phyloP scores from a whole-genome alignment of 2,329 filamentous ascomycete species.

The Diaporthe eres region DNA sequence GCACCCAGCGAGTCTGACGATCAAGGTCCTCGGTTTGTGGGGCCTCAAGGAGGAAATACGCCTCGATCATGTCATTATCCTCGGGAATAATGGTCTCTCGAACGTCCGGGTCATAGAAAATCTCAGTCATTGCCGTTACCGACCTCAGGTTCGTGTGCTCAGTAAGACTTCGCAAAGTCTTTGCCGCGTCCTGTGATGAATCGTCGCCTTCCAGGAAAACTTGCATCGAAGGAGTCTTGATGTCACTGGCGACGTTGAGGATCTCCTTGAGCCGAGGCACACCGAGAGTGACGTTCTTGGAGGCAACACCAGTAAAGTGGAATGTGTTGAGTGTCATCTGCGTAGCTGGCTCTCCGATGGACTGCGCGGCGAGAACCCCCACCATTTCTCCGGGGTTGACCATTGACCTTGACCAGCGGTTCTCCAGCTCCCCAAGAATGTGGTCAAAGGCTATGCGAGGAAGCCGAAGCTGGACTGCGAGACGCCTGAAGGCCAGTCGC shows the following conservation, averaged over 20 bases:
- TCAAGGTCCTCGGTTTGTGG: slow-evolving; percentile 72
- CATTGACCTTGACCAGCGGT: slow-evolving; percentile 85
- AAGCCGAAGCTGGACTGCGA: slow-evolving; percentile 87
- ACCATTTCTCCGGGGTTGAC: slow-evolving; percentile 99
- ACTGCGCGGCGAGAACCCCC: slow-evolving; percentile 96
- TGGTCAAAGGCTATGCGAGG: slow-evolving; percentile 95
- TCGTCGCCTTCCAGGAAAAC: slow-evolving; percentile 81
- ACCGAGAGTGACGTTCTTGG: slow-evolving; percentile 99
- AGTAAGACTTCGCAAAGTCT: slow-evolving; percentile 87
- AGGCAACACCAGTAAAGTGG: slow-evolving; percentile 99
- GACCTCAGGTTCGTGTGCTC: slow-evolving; percentile 95
- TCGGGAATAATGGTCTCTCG: slow-evolving; percentile 87
- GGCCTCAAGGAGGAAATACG: slow-evolving; percentile 90
- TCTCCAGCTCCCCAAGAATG: slow-evolving; percentile 90
- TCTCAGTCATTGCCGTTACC: slow-evolving; percentile 92
- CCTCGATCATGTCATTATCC: slow-evolving; percentile 94
- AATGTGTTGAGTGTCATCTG: slow-evolving; percentile 99
- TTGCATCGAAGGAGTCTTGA: slow-evolving; percentile 98
- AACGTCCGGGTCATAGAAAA: slow-evolving; percentile 97
- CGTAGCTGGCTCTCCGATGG: slow-evolving; percentile 97
- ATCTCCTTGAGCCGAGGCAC: slow-evolving; percentile 99
- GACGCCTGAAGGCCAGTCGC: slow-evolving; percentile 90
- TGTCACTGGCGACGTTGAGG: slow-evolving; percentile 96
- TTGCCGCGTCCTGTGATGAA: slow-evolving; percentile 78
- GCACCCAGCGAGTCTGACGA: slow-evolving; percentile 92